A percentile compares a stretch with the other conserved stretches of the same genome.
phyloP scores from a whole-genome alignment of 768 basidiomycete species.

The Asterophora lycoperdoides region DNA sequence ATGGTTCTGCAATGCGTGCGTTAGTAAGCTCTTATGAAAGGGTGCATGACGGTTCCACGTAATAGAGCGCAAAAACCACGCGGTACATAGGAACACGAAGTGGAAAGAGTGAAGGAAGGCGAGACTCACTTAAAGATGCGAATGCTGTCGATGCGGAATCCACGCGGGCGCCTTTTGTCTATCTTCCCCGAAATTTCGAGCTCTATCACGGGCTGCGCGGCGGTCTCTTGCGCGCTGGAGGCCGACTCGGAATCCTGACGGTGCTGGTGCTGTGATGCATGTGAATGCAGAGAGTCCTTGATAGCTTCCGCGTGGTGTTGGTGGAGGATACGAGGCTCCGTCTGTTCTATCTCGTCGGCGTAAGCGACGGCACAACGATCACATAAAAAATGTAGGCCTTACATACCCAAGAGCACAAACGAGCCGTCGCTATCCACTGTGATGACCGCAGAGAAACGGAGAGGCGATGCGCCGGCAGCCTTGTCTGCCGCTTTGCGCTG shows the following conservation, averaged over 20 bases:
- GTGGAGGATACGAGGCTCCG: conserved; percentile 10
- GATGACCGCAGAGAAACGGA: conserved; percentile 31
- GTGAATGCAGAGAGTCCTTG: not conserved
- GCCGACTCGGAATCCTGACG: not conserved
- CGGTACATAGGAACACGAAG: not conserved
- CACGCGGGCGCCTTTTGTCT: conserved; percentile 13
- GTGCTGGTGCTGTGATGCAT: not conserved
- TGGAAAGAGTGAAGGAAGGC: not conserved
- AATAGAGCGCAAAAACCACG: not conserved
- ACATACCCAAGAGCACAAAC: conserved; percentile 28
- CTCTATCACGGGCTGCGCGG: conserved; percentile 9
- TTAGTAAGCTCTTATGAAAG: not conserved
- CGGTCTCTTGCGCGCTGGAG: not conserved
- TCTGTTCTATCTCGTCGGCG: conserved; percentile 7
- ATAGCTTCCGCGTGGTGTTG: conserved; percentile 6
- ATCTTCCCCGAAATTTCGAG: conserved; percentile 6
- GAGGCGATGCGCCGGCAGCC: conserved; percentile 27
- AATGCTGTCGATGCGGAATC: conserved; percentile 16
- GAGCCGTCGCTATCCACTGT: conserved; percentile 31
- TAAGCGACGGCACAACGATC: not conserved
- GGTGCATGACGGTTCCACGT: not conserved
- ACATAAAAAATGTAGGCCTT: not conserved
- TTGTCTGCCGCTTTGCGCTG: conserved; percentile 7
- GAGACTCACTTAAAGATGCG: conserved; percentile 17
- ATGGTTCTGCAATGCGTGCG: conserved; percentile 11